Conservation (phyloP, 2,329 filamentous ascomycete genomes). For the Alternaria tenuissima region DNA sequence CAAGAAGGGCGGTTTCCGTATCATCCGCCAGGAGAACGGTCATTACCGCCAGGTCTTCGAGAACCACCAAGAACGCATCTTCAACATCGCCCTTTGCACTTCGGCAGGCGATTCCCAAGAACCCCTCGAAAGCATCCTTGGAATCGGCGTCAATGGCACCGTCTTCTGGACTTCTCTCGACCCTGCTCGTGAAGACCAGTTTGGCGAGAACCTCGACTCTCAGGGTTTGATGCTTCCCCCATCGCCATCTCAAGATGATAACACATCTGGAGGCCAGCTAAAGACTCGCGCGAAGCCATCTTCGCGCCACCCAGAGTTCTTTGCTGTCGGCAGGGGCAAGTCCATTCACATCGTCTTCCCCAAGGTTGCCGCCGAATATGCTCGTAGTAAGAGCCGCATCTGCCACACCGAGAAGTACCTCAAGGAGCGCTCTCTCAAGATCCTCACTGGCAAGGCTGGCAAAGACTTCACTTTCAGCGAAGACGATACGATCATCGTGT, state of each 20-base stretch:
- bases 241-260: conserved; percentile 84
- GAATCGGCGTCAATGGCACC: conserved; percentile 91
- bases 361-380: conserved; percentile 62
- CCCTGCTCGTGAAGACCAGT: conserved; percentile 60
- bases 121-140: conserved; percentile 77
- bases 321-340: conserved; percentile 94
- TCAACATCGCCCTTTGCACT: conserved; percentile 87
- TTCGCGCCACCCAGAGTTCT: conserved; percentile 88
- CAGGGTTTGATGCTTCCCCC: conserved; percentile 91
- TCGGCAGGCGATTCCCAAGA: conserved; percentile 60
- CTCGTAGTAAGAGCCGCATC: conserved; percentile 61
- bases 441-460: conserved; percentile 95
- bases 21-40: conserved; percentile 94
- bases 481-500: conserved; percentile 92
- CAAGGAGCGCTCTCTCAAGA: conserved; percentile 86
- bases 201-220: conserved; percentile 81
- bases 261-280: conserved; percentile 87
- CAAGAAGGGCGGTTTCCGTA: conserved; percentile 88
- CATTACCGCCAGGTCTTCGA: conserved; percentile 92
- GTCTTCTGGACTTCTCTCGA: conserved; percentile 90
- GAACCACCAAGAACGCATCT: conserved; percentile 89
- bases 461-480: conserved; percentile 99
- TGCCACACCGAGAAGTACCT: conserved; percentile 90
- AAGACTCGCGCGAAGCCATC: conserved; percentile 95
- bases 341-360: conserved; percentile 88